These are phyloP conservation scores for Neurospora discreta DNA, from an alignment of 495 filamentous ascomycete species.

Conservation along the genomic window DNA sequence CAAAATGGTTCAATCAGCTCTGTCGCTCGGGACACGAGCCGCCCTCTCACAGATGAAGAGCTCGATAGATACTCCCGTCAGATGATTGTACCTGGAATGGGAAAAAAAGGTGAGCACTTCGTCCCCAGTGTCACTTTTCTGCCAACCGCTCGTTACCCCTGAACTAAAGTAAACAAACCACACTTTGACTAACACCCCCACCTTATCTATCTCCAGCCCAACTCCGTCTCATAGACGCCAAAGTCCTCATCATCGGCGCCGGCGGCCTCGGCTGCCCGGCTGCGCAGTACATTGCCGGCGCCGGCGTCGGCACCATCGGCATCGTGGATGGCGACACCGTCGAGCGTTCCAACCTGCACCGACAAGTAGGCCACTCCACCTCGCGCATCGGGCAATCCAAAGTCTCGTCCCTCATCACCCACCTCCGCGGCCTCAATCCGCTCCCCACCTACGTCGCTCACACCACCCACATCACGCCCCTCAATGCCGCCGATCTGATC, in stretches of 20 bases:
- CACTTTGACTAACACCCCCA: conserved; percentile 2
- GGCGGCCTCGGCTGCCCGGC: conserved; percentile 90
- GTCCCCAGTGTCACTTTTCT: background rate
- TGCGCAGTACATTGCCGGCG: conserved; percentile 77
- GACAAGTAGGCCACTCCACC: conserved; percentile 73
- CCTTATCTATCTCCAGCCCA: conserved; percentile 45
- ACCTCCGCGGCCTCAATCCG: conserved; percentile 59
- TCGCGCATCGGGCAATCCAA: conserved; percentile 65
- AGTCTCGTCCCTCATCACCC: conserved; percentile 64
- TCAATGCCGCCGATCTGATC: conserved; percentile 54
- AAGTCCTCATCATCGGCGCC: conserved; percentile 77
- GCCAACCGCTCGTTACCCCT: background rate
- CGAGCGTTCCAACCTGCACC: conserved; percentile 84
- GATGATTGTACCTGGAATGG: conserved; percentile 80
- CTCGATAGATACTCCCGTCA: conserved; percentile 71
- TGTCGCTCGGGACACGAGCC: background rate
- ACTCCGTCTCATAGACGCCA: conserved; percentile 56
- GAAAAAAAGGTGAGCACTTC: conserved; percentile 51
- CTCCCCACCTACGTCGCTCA: conserved; percentile 51
- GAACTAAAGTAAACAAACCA: background rate
- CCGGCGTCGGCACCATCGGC: conserved; percentile 74
- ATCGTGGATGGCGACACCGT: conserved; percentile 82
- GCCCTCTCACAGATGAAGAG: conserved; percentile 17
- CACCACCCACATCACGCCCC: conserved; percentile 46
- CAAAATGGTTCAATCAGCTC: background rate